Evolutionary conservation across 257 asterid species (phyloP), one percentile per base, ranked within the genome.

Genomic region (Apocynum venetum): DNA sequence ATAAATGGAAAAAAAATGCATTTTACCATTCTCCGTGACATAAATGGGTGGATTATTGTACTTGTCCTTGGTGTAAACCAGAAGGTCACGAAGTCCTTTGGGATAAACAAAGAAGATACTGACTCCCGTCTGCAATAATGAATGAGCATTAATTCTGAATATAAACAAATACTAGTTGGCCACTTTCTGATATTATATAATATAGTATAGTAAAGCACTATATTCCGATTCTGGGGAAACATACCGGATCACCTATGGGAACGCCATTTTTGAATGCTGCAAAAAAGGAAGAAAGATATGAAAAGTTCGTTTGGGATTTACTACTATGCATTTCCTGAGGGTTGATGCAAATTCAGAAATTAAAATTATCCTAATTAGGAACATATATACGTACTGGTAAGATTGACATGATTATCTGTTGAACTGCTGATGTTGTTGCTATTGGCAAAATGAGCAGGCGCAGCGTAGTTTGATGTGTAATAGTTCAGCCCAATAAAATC

Each of bases 21-120:
- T 46, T 4, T 13, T 74, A 85, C 91, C 93, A 49, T 76, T 80
- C 81, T 85, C 93, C 0, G 89, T 89, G 38, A 89, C 74, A 40
- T 82, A 83, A 56, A 87, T 82, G 31, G 15, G 72, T 1, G 89
- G 89, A 61, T 82, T 80, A 2, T 84, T 83, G 86, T 85, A 89
- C 2, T 81, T 74, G 38, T 79, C 38, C 86, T 87, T 89, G 44
- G 82, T 77, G 75, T 89, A 81, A 44, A 72, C 53, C 1, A 87
- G 81, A 55, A 89, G 82, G 63, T 87, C 84, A 64, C 64, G 56
- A 51, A 89, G 87, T 56, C 92, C 94, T 44, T 46, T 72, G n/a
- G 92, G 92, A 66, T 82, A 86, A 51, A 80, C 83, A 53, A 15
- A 76, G 52, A 82, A 80, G 19, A 17, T 60, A 20, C 73, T 67